Base-by-base conservation (phyloP, 345 rosid genomes). In the Syzygium oleosum region DNA sequence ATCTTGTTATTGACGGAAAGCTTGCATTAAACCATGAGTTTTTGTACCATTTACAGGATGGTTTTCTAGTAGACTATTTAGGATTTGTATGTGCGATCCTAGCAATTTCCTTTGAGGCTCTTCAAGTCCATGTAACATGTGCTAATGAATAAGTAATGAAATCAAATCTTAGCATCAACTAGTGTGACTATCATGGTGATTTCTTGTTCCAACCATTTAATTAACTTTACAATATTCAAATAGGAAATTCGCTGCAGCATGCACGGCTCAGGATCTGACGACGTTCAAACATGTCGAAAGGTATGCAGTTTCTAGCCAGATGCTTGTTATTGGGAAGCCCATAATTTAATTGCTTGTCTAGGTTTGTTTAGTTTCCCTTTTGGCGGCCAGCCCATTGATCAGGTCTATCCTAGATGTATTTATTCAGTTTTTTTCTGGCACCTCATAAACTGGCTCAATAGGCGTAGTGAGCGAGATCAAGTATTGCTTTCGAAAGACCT, bases 21-120 rank as follows among this genome's bases (percentile, higher is more conserved):
- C 95, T 94, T 84, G 97, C 96, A 79, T 52, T 94, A 79, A 94
- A 95, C 73, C 97, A 95, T 84, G 96, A 96, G 91, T 93, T 91
- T 38, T 87, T 93, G 52, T 93, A 94, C 89, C 96, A 93, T 92
- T 92, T 94, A 87, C 96, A 94, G 94, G 97, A 94, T 85, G 51
- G 21, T 73, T 61, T n/a, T 61, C 73, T 61, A 6, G 6, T 61
- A 16, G 17, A 61, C 19, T 3, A 6, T 13, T 1, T 13, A 31
- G 73, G 38, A n/a, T 61, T 61, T 61, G 38, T 0, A 13, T n/a
- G 73, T 15, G 9, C 73, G 19, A n/a, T 3, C 2, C 73, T 4
- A 5, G 19, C 73, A 61, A 61, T 61, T 61, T 61, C 34, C 73
- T 61, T 13, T 6, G 38, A 2, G 73, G 38, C 73, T 14, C 73